Evolutionary conservation across 495 filamentous ascomycete species (phyloP), one percentile per base, ranked within the genome.

Genomic region (Trichoderma asperelloides): DNA sequence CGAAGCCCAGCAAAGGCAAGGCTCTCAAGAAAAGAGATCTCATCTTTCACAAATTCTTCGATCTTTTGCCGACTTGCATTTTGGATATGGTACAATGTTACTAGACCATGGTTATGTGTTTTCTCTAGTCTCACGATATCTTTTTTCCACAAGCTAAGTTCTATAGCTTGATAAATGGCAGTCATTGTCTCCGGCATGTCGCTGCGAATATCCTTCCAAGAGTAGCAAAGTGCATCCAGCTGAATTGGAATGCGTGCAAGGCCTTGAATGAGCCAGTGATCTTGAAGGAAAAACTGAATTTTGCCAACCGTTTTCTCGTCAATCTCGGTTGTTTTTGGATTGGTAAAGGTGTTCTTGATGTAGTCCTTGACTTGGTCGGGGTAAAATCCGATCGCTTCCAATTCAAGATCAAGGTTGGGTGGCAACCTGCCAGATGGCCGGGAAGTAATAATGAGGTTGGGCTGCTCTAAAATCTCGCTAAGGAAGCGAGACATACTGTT

Each of bases 201-300:
- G 41, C 41, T 45, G 41, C 18, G 13, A 45, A 45, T 45, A 12
- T 73, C 64, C 45, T 76, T 62, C 80, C 78, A 82, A 40, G 65
- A 72, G 68, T 73, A 80, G 68, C 78, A 80, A 40, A 82, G 68
- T n/a, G 78, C 78, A 73, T 82, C 80, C 43, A 82, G 68, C 70
- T 79, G 79, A 65, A 82, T 78, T 1, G 78, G 81, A 51, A 83
- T 81, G 63, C 73, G 79, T 28, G 80, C 69, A 67, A 81, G 77
- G 43, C 69, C 71, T 65, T 75, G 64, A 40, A 83, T 69, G 1
- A 79, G 70, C 69, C 55, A 65, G 66, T 78, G 73, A 5, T 57
- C 47, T 63, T 73, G 39, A 40, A 82, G 70, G 63, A 77, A 83
- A 11, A 65, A 71, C 49, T 72, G 65, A 60, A 83, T 71, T 28